phyloP scores from a whole-genome alignment of 1,284 basidiomycete species.

The Tylopilus sp. region DNA sequence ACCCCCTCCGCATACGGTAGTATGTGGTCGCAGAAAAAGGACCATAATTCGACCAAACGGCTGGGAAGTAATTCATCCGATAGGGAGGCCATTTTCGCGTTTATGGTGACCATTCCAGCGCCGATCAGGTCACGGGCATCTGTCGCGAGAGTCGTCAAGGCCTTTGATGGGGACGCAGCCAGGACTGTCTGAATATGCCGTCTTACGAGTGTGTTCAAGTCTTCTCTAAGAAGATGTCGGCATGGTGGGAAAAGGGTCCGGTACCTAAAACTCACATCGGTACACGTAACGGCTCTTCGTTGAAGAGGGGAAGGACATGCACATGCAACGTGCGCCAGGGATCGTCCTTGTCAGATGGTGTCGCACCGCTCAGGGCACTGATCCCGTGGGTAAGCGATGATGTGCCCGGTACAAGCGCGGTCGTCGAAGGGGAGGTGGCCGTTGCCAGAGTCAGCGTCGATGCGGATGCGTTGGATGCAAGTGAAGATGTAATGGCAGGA shows the following conservation, averaged over 20 bases:
- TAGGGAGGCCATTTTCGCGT: slow-evolving; percentile 73
- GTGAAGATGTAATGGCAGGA: slow-evolving; percentile 39
- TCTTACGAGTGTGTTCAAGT: slow-evolving; percentile 79
- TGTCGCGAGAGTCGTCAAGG: slow-evolving; percentile 66
- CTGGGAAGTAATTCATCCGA: slow-evolving; percentile 75
- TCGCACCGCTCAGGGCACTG: slow-evolving; percentile 12
- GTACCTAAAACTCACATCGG: slow-evolving; percentile 65
- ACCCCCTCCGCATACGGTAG: slow-evolving; percentile 88
- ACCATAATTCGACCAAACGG: slow-evolving; percentile 86
- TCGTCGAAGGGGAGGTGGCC: slow-evolving; percentile 25
- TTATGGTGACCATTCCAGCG: slow-evolving; percentile 89
- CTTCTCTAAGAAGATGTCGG: slow-evolving; percentile 60
- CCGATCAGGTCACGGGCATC: slow-evolving; percentile 84
- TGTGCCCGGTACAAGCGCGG: slow-evolving; percentile 20
- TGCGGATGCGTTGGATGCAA: slow-evolving; percentile 39
- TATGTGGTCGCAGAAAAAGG: slow-evolving; percentile 92
- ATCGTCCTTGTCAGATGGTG: slow-evolving; percentile 43
- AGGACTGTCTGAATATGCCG: slow-evolving; percentile 73
- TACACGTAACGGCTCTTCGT: slow-evolving; percentile 83
- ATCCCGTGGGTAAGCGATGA: slow-evolving; percentile 28
- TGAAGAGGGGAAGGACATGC: slow-evolving; percentile 87
- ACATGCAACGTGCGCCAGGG: slow-evolving; percentile 85
- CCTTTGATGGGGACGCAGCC: slow-evolving; percentile 62
- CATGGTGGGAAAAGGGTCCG: background rate
- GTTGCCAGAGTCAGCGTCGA: slow-evolving; percentile 36